phyloP scores from a whole-genome alignment of 1,139 yeast species.

The Yamadazyma pseudoaaseri region DNA sequence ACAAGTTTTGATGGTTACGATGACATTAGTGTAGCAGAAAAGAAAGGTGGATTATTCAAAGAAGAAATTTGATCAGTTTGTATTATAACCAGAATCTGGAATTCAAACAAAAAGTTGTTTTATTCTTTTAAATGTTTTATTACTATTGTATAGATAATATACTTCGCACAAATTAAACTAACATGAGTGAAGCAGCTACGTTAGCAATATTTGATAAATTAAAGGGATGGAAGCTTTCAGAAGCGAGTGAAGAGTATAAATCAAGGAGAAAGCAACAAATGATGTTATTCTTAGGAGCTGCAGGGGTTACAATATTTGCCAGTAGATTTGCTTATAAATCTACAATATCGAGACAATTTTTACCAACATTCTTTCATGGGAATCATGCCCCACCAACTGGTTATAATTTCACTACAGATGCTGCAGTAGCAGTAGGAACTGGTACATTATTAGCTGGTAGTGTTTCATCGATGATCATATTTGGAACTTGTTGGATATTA shows the following conservation, averaged over 20 bases:
- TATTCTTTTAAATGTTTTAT: conserved; percentile 10
- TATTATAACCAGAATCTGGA: conserved; percentile 4
- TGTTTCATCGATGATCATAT: conserved; percentile 67
- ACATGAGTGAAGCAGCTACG: neutral
- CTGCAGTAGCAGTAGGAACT: conserved; percentile 80
- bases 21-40: conserved; percentile 24
- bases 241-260: conserved; percentile 43
- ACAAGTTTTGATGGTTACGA: conserved; percentile 23
- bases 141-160: conserved; percentile 9
- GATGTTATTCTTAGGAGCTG: conserved; percentile 69
- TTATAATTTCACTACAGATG: conserved; percentile 78
- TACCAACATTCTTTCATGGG: conserved; percentile 79
- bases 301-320: conserved; percentile 68
- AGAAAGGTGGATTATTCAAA: conserved; percentile 42
- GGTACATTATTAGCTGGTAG: conserved; percentile 76
- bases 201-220: conserved; percentile 1
- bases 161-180: conserved; percentile 5
- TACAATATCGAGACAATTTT: conserved; percentile 68
- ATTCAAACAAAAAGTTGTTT: conserved; percentile 9
- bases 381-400: conserved; percentile 80
- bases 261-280: conserved; percentile 69
- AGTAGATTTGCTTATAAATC: conserved; percentile 76
- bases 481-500: conserved; percentile 78
- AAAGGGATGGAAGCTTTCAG: conserved; percentile 24
- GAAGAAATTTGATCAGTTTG: conserved; percentile 34